A percentile compares a stretch with the other conserved stretches of the same genome.
Evolutionary conservation across 2,329 filamentous ascomycete species (phyloP).

Genomic region (Grosmannia serpens): DNA sequence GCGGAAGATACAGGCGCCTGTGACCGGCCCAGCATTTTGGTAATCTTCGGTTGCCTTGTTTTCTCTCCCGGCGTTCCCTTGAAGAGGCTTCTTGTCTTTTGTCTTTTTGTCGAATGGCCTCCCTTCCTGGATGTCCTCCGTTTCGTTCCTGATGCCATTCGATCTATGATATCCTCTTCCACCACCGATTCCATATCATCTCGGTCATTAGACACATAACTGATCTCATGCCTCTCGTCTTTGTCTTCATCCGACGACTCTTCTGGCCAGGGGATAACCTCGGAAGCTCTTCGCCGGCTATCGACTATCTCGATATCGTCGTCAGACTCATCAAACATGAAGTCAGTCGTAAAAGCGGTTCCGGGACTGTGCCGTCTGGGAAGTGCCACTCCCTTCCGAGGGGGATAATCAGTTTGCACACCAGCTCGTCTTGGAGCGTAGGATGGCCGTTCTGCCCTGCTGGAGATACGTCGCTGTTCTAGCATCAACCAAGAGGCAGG

Average conservation of each 20-base stretch:
- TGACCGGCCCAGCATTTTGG: constrained; percentile 19
- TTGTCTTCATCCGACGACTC: constrained; percentile 4
- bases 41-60: constrained; percentile 22
- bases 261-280: background rate
- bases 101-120: constrained; percentile 19
- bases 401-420: constrained; percentile 25
- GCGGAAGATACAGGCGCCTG: constrained; percentile 45
- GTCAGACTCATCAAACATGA: constrained; percentile 34
- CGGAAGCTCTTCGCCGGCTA: background rate
- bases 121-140: constrained; percentile 21
- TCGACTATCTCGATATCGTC: constrained; percentile 15
- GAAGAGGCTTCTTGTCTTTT: constrained; percentile 17
- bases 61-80: constrained; percentile 16
- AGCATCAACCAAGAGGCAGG: constrained; percentile 57
- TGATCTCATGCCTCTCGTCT: background rate
- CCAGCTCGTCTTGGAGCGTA: constrained; percentile 18
- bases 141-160: constrained; percentile 34
- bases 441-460: background rate
- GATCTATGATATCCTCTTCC: constrained; percentile 41
- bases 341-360: constrained; percentile 16
- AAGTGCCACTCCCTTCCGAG: constrained; percentile 38
- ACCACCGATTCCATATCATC: constrained; percentile 31
- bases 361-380: constrained; percentile 23
- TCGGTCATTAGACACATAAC: constrained; percentile 23
- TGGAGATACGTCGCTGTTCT: constrained; percentile 35